A percentile compares a stretch with the other conserved stretches of the same genome.
phyloP scores from a whole-genome alignment of 257 asterid genomes.

The Solanum rostratum region DNA sequence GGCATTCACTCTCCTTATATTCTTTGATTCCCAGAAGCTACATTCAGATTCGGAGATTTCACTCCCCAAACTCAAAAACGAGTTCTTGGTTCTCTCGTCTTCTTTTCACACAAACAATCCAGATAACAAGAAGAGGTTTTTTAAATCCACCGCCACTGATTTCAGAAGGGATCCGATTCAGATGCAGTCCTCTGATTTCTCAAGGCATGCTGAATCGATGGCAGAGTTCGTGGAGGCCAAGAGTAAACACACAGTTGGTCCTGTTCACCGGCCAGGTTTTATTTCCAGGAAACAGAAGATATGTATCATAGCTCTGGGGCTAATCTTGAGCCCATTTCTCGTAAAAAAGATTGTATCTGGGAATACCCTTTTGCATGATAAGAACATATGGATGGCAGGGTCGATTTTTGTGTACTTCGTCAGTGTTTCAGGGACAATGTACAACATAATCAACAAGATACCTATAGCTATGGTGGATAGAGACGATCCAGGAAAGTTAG shows the following conservation, averaged over 20 bases:
- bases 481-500: constrained; percentile 50
- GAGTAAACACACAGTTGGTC: constrained; percentile 33
- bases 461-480: constrained; percentile 67
- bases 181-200: constrained; percentile 59
- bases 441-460: constrained; percentile 79
- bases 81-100: constrained; percentile 40
- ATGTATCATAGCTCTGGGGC: constrained; percentile 19
- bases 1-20: background rate
- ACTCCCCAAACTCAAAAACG: background rate
- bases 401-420: constrained; percentile 73
- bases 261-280: constrained; percentile 48
- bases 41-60: background rate
- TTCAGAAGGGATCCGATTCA: constrained; percentile 33
- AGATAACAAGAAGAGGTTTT: background rate
- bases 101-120: constrained; percentile 42
- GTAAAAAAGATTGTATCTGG: constrained; percentile 42
- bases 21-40: background rate
- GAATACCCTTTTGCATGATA: constrained; percentile 49
- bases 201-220: constrained; percentile 72
- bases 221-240: constrained; percentile 53
- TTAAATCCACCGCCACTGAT: constrained; percentile 45
- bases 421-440: constrained; percentile 88
- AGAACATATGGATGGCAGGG: constrained; percentile 70
- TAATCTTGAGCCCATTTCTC: constrained; percentile 41
- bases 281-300: constrained; percentile 46